Evolutionary conservation across 768 basidiomycete genomes (phyloP), one percentile per base, ranked within the genome.

Genomic region (Calocybe indica): DNA sequence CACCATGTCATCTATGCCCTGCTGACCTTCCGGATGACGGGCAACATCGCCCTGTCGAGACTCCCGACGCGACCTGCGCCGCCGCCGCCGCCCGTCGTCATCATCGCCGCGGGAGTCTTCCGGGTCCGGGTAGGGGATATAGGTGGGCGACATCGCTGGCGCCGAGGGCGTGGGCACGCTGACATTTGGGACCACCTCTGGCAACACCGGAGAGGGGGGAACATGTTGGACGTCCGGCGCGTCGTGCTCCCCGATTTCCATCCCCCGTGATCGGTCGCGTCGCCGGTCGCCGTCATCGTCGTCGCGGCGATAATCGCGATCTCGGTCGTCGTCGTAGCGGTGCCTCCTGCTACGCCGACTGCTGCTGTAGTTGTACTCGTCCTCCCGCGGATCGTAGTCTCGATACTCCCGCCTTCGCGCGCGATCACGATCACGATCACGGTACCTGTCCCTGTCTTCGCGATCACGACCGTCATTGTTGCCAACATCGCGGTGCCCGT

Each of bases 1-100:
- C 45, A 49, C 52, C 56, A 57, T 53, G 43, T 55, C 41, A 59
- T 59, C 55, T 53, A 47, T 54, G 47, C 51, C 58, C 47, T 55
- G 51, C 51, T 54, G 55, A 50, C 55, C 53, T 55, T 53, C 47
- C 49, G 50, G 42, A 32, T 32, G 35, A 22, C 22, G 22, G 22
- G 22, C 22, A 22, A 22, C 22, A 22, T 22, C 22, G 22, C 22
- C 22, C 22, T 22, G 22, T 22, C 22, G 22, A 4, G 22, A 22
- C 22, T 22, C 22, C 22, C 22, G 22, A 22, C 22, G 22, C 22
- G 22, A 22, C 22, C 22, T 22, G 22, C 22, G 22, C 22, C 22
- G 22, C 22, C 22, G 22, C 22, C 22, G 22, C 22, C 22, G 22
- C 22, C 22, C 28, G 42, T 43, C 31, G 42, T 43, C 30, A 33